Base-by-base conservation (phyloP, 2,329 filamentous ascomycete genomes). In the Elsinoe perseae region DNA sequence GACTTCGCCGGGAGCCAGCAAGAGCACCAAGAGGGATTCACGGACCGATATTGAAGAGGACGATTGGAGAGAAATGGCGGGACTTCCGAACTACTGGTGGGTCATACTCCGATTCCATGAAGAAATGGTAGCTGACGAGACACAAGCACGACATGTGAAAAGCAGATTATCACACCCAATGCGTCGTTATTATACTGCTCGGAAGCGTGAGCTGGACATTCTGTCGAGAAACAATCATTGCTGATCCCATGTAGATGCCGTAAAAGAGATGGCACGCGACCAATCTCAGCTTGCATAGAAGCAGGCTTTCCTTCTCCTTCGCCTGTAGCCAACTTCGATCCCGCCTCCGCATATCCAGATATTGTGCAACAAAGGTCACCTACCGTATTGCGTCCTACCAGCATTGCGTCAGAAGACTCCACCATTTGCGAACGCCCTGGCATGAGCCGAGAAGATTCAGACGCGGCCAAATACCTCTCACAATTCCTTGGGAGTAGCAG, bases 101-200 rank as follows among this genome's bases (percentile, higher is more conserved):
- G 28, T 18, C 30, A 25, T 32, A n/a, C 10, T 9, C 4, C 6
- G 16, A 25, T 28, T 7, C 21, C 18, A 21, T 20, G 18, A 7
- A 20, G 20, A n/a, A n/a, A 38, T 27, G 16, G 21, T 16, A 21
- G n/a, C 48, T 52, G 48, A 52, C 48, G 44, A 42, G 46, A 38
- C 12, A 34, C 38, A 60, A 84, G 81, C 69, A 78, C 81, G 60
- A 82, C 78, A 65, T 85, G 82, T 68, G 82, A 85, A 68, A 82
- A 77, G 67, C 81, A 84, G 70, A 84, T 85, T 63, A 77, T 80
- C 54, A 76, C 78, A 28, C 82, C 82, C 14, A 77, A 78, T 66
- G 80, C 80, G 64, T 75, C 75, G 14, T 74, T 83, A 38, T 72
- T 85, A 43, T 85, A 85, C 67, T 85, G 82, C 71, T 84, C 80